phyloP scores from a whole-genome alignment of 2,329 filamentous ascomycete genomes.

The Furcasterigmium furcatum region DNA sequence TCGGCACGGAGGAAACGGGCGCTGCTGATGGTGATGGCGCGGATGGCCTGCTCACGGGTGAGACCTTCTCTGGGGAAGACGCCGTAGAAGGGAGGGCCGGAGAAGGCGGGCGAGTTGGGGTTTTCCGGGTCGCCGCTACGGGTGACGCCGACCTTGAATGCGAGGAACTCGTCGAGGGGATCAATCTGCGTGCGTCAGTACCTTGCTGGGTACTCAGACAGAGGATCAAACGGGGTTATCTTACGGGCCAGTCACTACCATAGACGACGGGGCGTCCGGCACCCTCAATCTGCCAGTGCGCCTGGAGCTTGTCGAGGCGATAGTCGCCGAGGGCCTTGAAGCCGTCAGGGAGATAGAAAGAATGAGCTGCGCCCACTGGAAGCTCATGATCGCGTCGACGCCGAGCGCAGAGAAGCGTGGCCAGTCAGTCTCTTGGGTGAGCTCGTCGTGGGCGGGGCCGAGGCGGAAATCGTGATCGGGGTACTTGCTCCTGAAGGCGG shows the following conservation, averaged over 20 bases:
- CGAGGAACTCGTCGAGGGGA: constrained; percentile 16
- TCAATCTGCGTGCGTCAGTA: constrained; percentile 19
- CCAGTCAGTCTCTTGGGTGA: constrained; percentile 18
- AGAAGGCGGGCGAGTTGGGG: constrained; percentile 18
- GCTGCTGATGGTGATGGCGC: constrained; percentile 2
- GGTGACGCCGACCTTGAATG: constrained; percentile 13
- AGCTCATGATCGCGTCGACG: constrained; percentile 18
- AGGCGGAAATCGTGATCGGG: constrained; percentile 4
- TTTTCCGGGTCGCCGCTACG: constrained; percentile 19
- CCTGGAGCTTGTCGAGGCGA: constrained; percentile 21
- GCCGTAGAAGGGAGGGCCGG: constrained; percentile 14
- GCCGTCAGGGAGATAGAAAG: constrained; percentile 18
- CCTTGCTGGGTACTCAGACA: too few species aligned
- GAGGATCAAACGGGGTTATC: not conserved
- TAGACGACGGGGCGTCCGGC: constrained; percentile 11
- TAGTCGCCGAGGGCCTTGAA: constrained; percentile 16
- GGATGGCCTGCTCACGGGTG: constrained; percentile 11
- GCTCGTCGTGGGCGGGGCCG: constrained; percentile 19
- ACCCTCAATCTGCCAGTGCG: constrained; percentile 14
- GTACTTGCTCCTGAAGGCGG: constrained; percentile 12
- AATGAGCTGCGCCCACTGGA: constrained; percentile 22
- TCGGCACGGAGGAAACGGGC: constrained; percentile 19
- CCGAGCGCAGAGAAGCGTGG: constrained; percentile 17
- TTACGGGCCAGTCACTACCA: constrained; percentile 22
- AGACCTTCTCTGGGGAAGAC: constrained; percentile 16